Evolutionary conservation across 2,329 filamentous ascomycete genomes (phyloP).

Genomic region (Aspergillus tamarii): DNA sequence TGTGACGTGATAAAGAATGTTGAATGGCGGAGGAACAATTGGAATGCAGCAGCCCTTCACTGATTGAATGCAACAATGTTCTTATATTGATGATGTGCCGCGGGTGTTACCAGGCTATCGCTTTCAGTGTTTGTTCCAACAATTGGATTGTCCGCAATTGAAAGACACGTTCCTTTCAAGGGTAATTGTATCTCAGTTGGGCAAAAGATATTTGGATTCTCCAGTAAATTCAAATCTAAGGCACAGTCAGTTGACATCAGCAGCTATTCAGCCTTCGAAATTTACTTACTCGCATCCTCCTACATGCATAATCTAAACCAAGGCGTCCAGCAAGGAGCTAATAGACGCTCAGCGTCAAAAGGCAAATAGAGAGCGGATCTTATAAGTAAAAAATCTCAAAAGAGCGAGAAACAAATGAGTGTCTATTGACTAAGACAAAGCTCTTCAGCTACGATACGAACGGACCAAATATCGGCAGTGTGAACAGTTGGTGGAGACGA

Average conservation of each 20-base stretch:
- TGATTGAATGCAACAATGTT: neutral
- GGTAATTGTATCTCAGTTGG: slow-evolving; percentile 2
- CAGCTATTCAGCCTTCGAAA: slow-evolving; percentile 14
- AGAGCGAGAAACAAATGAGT: slow-evolving; percentile 3
- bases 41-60: slow-evolving; percentile 23
- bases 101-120: neutral
- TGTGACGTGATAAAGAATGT: slow-evolving; percentile 17
- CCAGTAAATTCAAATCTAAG: neutral
- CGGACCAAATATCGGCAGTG: neutral
- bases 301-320: slow-evolving; percentile 20
- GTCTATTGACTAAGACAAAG: slow-evolving; percentile 5
- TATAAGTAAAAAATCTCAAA: neutral
- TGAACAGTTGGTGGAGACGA: slow-evolving; percentile 4
- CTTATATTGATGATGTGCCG: neutral
- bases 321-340: slow-evolving; percentile 15
- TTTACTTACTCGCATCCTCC: slow-evolving; percentile 21
- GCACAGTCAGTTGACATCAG: slow-evolving; percentile 11
- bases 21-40: slow-evolving; percentile 26
- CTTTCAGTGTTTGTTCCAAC: slow-evolving; percentile 1
- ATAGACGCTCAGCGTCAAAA: slow-evolving; percentile 20
- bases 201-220: neutral
- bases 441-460: slow-evolving; percentile 7
- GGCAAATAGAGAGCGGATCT: slow-evolving; percentile 5
- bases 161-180: neutral
- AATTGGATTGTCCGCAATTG: neutral